These are phyloP conservation scores for Candida nemodendra DNA, from an alignment of 805 yeast genomes.

Conservation along the genomic window DNA sequence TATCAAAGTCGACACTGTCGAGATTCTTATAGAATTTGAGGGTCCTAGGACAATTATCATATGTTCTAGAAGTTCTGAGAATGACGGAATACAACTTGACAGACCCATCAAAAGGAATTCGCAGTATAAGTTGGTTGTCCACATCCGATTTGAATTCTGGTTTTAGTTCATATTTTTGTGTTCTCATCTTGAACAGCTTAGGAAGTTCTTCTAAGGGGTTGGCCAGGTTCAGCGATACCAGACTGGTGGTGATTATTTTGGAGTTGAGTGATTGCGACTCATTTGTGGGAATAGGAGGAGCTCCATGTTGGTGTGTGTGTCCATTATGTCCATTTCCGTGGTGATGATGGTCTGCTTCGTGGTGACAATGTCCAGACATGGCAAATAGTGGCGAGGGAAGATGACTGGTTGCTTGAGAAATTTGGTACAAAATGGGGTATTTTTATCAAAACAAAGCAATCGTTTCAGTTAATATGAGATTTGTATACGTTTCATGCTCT, in stretches of 20 bases:
- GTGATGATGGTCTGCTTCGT: constrained; percentile 12
- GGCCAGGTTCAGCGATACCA: constrained; percentile 62
- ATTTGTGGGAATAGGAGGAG: constrained; percentile 70
- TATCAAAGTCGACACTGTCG: constrained; percentile 69
- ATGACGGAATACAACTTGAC: constrained; percentile 75
- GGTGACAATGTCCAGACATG: constrained; percentile 25
- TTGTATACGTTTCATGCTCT: too few species aligned
- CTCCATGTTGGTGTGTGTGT: constrained; percentile 40
- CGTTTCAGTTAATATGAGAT: too few species aligned
- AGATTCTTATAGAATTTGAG: constrained; percentile 74
- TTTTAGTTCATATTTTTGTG: constrained; percentile 46
- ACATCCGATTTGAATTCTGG: constrained; percentile 59
- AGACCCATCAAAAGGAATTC: constrained; percentile 69
- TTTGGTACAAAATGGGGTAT: too few species aligned
- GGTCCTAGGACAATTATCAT: constrained; percentile 61
- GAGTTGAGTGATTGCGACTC: constrained; percentile 64
- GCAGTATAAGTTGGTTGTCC: constrained; percentile 75
- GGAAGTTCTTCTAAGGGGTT: constrained; percentile 49
- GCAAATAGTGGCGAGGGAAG: too few species aligned
- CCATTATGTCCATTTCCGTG: constrained; percentile 26
- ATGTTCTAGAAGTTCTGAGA: constrained; percentile 60
- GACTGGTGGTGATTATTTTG: constrained; percentile 56
- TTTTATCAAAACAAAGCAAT: too few species aligned
- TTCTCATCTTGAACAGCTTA: constrained; percentile 52
- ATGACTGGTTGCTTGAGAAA: too few species aligned